phyloP scores from a whole-genome alignment of 768 basidiomycete species.

The Lactarius sanguifluus region DNA sequence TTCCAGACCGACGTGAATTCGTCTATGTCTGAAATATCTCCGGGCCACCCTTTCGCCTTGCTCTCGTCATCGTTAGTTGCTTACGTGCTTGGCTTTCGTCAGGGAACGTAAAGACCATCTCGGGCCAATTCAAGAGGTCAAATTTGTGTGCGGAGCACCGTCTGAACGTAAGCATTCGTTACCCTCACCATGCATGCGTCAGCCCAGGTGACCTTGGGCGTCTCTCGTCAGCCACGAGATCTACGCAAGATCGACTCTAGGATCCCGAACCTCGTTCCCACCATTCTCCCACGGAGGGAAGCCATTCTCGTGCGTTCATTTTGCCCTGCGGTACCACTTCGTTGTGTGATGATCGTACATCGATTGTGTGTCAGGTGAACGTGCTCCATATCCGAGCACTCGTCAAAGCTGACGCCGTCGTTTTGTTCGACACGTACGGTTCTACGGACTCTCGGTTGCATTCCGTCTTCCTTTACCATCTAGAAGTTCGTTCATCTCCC shows the following conservation, averaged over 20 bases:
- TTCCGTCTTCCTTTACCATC: constrained; percentile 83
- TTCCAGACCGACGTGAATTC: constrained; percentile 14
- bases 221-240: constrained; percentile 74
- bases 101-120: constrained; percentile 87
- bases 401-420: constrained; percentile 88
- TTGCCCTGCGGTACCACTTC: background rate
- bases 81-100: constrained; percentile 33
- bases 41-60: constrained; percentile 13
- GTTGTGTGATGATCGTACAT: constrained; percentile 10
- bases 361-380: constrained; percentile 59
- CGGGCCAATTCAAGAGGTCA: constrained; percentile 86
- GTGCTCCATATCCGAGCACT: constrained; percentile 94
- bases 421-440: constrained; percentile 91
- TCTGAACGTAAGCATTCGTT: constrained; percentile 69
- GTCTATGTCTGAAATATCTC: constrained; percentile 9
- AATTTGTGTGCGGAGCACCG: constrained; percentile 86
- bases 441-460: constrained; percentile 83
- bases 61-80: constrained; percentile 15
- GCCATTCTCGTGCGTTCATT: constrained; percentile 70
- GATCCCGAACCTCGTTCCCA: constrained; percentile 91
- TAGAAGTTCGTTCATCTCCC: constrained; percentile 56
- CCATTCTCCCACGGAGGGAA: constrained; percentile 85
- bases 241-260: constrained; percentile 95
- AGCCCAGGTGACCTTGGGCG: constrained; percentile 28
- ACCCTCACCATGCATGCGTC: constrained; percentile 4